Conservation (phyloP, 169 alveolate genomes). For the Plasmodium relictum region DNA sequence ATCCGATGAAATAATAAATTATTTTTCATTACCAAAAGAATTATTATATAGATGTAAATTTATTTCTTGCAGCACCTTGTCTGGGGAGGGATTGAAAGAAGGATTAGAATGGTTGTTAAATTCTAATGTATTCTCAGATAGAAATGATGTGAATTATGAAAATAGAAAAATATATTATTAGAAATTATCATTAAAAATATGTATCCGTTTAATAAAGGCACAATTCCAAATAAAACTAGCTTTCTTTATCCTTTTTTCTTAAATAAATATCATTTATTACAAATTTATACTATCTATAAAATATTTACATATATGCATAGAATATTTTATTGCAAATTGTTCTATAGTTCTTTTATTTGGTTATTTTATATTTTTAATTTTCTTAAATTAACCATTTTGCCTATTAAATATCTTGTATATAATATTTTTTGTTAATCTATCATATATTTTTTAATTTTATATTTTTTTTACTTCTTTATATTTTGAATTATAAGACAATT, state of each 20-base stretch:
- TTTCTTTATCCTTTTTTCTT: background rate
- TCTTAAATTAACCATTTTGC: background rate
- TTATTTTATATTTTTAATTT: background rate
- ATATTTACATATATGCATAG: background rate
- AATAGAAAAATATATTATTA: constrained; percentile 19
- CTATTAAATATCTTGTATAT: background rate
- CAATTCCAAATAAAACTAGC: too few species aligned
- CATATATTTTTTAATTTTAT: too few species aligned
- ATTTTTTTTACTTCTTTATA: too few species aligned
- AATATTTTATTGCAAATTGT: too few species aligned
- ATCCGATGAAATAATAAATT: constrained; percentile 65
- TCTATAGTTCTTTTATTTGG: too few species aligned
- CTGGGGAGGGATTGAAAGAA: constrained; percentile 69
- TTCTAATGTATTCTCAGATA: constrained; percentile 24
- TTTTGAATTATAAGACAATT: too few species aligned
- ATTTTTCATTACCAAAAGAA: constrained; percentile 73
- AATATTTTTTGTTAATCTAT: background rate
- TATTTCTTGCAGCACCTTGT: constrained; percentile 63
- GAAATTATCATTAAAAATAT: background rate
- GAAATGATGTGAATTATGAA: constrained; percentile 3
- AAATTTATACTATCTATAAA: too few species aligned
- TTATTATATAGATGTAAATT: constrained; percentile 57
- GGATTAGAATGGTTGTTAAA: constrained; percentile 73
- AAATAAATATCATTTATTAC: background rate
- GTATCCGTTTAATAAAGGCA: too few species aligned